Evolutionary conservation across 495 filamentous ascomycete genomes (phyloP).

Genomic region (Neurospora sp.): DNA sequence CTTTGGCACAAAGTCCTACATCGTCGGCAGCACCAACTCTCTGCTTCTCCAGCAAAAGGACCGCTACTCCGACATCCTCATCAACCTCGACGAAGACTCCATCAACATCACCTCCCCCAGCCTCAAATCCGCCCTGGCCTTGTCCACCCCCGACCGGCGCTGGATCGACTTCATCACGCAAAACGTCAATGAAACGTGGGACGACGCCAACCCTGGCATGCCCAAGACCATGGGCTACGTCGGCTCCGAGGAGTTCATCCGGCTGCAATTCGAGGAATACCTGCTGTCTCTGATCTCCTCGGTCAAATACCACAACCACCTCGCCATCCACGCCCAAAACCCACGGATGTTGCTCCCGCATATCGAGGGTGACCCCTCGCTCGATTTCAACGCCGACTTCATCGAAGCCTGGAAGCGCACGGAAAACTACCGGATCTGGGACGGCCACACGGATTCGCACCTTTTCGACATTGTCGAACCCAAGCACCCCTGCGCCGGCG

Average conservation of each 20-base stretch:
- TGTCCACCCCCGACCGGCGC: constrained; percentile 79
- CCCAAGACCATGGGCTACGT: constrained; percentile 93
- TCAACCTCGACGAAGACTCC: constrained; percentile 87
- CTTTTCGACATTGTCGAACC: constrained; percentile 92
- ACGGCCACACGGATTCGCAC: constrained; percentile 62
- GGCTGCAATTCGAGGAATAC: constrained; percentile 96
- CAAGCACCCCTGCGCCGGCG: constrained; percentile 88
- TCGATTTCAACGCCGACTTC: constrained; percentile 71
- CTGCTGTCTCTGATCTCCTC: constrained; percentile 78
- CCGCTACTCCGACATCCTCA: constrained; percentile 92
- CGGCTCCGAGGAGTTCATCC: constrained; percentile 95
- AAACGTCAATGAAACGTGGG: constrained; percentile 92
- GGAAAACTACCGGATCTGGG: constrained; percentile 81
- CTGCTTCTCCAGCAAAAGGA: constrained; percentile 88
- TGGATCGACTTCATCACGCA: constrained; percentile 96
- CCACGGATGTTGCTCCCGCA: constrained; percentile 49
- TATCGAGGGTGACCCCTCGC: constrained; percentile 74
- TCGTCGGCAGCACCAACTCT: constrained; percentile 95
- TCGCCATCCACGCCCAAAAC: constrained; percentile 50
- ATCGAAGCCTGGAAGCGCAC: constrained; percentile 73
- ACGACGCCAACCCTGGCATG: constrained; percentile 74
- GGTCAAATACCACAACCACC: constrained; percentile 80
- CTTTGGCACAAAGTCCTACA: constrained; percentile 90
- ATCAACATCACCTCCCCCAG: constrained; percentile 76
- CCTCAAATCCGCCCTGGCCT: constrained; percentile 62